A percentile compares a stretch with the other conserved stretches of the same genome.
phyloP scores from a whole-genome alignment of 106 monocot species.

The Posidonia australis region DNA sequence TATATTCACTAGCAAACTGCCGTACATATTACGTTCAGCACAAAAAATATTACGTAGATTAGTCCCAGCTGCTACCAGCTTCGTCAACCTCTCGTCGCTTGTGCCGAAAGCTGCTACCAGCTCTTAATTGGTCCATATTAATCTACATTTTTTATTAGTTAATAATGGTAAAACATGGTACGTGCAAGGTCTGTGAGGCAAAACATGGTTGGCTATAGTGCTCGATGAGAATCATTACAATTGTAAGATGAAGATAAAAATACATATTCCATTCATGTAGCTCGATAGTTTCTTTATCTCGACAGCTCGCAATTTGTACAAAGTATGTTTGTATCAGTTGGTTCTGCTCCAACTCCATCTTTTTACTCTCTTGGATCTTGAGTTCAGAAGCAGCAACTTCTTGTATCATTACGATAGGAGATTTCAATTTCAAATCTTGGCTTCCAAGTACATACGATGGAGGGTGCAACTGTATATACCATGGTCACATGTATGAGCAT shows the following conservation, averaged over 20 bases:
- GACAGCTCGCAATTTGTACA: neutral
- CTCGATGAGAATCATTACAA: slow-evolving; percentile 51
- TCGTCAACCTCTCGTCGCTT: too few species aligned
- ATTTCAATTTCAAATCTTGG: neutral
- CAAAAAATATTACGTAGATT: too few species aligned
- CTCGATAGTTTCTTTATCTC: neutral
- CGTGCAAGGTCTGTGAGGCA: slow-evolving; percentile 50
- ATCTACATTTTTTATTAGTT: too few species aligned
- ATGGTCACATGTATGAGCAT: too few species aligned
- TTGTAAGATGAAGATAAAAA: slow-evolving; percentile 16
- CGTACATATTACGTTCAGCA: too few species aligned
- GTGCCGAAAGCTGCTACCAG: too few species aligned
- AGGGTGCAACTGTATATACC: too few species aligned
- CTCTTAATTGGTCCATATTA: too few species aligned
- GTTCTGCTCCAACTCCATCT: neutral
- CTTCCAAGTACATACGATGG: neutral
- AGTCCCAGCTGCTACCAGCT: too few species aligned
- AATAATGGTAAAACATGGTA: too few species aligned
- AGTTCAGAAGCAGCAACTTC: neutral
- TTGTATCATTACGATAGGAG: neutral
- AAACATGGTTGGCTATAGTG: slow-evolving; percentile 63
- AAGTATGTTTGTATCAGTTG: neutral
- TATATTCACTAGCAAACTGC: too few species aligned
- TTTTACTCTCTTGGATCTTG: neutral
- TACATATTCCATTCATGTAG: neutral